phyloP scores from a whole-genome alignment of 805 yeast species.

The Pichia ethanolica region DNA sequence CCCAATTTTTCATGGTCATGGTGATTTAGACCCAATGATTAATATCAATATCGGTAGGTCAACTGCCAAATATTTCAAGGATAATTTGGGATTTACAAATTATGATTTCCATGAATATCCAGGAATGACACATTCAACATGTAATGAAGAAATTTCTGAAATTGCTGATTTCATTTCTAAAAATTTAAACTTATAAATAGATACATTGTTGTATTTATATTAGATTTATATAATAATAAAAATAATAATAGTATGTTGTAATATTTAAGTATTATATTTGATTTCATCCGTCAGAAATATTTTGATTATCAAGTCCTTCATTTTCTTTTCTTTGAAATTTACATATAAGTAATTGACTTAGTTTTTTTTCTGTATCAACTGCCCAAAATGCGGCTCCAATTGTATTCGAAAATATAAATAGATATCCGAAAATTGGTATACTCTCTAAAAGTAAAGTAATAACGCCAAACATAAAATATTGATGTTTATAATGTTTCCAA shows the following conservation, averaged over 20 bases:
- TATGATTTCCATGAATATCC: conserved; percentile 47
- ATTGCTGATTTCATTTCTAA: conserved; percentile 37
- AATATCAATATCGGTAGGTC: conserved; percentile 31
- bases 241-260: no score
- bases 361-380: conserved; percentile 27
- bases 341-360: background rate
- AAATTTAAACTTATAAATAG: background rate
- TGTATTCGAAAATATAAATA: conserved; percentile 51
- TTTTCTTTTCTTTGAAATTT: background rate
- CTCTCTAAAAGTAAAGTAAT: conserved; percentile 43
- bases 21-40: conserved; percentile 68
- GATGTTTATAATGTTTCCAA: conserved; percentile 27
- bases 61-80: conserved; percentile 39
- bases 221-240: no score
- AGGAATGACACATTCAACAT: conserved; percentile 63
- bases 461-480: conserved; percentile 44
- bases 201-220: no score
- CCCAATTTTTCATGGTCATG: conserved; percentile 86
- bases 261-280: no score
- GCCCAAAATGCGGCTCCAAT: conserved; percentile 66
- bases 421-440: conserved; percentile 45
- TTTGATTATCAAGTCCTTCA: background rate
- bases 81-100: conserved; percentile 34
- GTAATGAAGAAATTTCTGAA: conserved; percentile 58
- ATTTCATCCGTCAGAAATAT: no score